Base-by-base conservation (phyloP, 225 moss, liverwort and hornwort species). In the Ulota crispa region DNA sequence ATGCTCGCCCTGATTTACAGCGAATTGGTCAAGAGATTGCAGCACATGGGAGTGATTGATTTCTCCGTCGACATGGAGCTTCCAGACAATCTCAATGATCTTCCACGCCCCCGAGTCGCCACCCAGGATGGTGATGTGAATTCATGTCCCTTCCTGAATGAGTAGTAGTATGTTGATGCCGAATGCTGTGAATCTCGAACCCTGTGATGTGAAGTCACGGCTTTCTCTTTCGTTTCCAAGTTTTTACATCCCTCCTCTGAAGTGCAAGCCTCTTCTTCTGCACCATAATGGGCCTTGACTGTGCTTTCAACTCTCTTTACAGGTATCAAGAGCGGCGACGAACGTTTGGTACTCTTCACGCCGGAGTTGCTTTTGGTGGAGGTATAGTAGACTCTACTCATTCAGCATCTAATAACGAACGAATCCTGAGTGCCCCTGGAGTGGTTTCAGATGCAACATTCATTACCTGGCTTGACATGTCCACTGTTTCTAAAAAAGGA, bases 1-100 rank as follows among this genome's bases (percentile, higher is more conserved):
- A 94, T 97, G 97, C 93, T 97, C 64, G 95, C 93, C 53, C 87
- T 97, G 53, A 94, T 97, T 84, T 97, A 92, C 85, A 97, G 97
- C 85, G 97, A 95, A 82, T 84, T 95, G 73, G 91, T 95, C 42
- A 95, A 94, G 84, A 88, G 95, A 78, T 80, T 97, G 76, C 92
- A 91, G 86, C 84, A 82, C 72, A 87, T 86, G 68, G 90, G 93
- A 69, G 88, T 85, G 75, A 89, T 95, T 76, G 92, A 89, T 74
- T 95, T 95, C 81, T 87, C 88, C 34, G 97, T 90, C 59, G 87
- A 88, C 83, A 88, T 88, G 88, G 85, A 88, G 73, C 88, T 88
- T 75, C 89, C 93, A 50, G 61, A 54, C 36, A 85, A 81, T 77
- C 79, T 88, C 18, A 82, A 77, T 74, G 90, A 90, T 57, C 85